These are phyloP conservation scores for Colletotrichum liaoningense DNA, from an alignment of 2,329 filamentous ascomycete species.

Conservation along the genomic window DNA sequence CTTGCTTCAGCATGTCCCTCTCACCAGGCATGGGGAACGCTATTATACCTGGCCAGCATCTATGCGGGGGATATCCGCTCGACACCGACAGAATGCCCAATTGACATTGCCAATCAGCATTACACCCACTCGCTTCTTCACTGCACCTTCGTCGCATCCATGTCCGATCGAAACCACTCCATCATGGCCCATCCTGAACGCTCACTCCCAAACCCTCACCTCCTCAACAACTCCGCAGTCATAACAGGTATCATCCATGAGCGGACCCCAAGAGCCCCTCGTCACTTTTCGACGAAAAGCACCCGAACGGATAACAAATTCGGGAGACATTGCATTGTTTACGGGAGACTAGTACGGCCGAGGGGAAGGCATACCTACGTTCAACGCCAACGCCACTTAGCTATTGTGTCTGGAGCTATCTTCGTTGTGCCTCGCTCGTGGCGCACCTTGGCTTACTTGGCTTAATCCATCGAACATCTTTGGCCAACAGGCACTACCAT, in stretches of 20 bases:
- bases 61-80: slow-evolving; percentile 33
- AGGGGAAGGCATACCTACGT: background rate
- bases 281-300: background rate
- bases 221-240: slow-evolving; percentile 19
- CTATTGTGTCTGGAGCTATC: slow-evolving; percentile 11
- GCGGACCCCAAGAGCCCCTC: slow-evolving; percentile 1
- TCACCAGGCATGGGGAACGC: slow-evolving; percentile 26
- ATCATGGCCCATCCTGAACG: slow-evolving; percentile 14
- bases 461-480: slow-evolving; percentile 21
- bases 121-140: background rate
- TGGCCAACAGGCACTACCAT: slow-evolving; percentile 5
- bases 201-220: slow-evolving; percentile 7
- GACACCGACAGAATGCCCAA: slow-evolving; percentile 3
- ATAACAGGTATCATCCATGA: slow-evolving; percentile 30
- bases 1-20: slow-evolving; percentile 17
- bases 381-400: background rate
- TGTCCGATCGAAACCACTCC: slow-evolving; percentile 25
- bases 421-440: slow-evolving; percentile 32
- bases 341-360: background rate
- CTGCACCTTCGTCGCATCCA: slow-evolving; percentile 27
- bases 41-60: slow-evolving; percentile 21
- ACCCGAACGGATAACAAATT: background rate
- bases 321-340: slow-evolving; percentile 9
- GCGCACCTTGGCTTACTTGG: slow-evolving; percentile 27
- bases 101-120: slow-evolving; percentile 4